Conservation (phyloP, 169 alveolate genomes). For the Eimeria necatrix region DNA sequence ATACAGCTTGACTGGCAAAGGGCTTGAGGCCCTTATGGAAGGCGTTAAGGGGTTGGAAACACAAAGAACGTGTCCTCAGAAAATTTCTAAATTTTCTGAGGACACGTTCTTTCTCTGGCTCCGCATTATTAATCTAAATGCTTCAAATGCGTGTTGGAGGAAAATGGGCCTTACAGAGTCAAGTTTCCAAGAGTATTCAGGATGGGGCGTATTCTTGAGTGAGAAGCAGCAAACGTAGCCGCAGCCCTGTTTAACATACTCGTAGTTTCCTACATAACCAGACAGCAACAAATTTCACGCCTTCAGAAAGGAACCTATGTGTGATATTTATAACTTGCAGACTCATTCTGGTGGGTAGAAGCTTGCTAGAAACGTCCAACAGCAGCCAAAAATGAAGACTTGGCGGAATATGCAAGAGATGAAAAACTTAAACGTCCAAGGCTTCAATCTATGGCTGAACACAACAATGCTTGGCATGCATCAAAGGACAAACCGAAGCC, state of each 20-base stretch:
- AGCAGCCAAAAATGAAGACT: background rate
- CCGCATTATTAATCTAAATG: too few relatives aligned
- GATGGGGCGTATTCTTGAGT: conserved; percentile 95
- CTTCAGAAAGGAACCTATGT: background rate
- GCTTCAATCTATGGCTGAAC: too few relatives aligned
- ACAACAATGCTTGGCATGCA: background rate
- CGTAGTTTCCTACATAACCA: conserved; percentile 88
- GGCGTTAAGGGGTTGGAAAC: too few relatives aligned
- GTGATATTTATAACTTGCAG: background rate
- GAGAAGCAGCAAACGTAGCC: conserved; percentile 96
- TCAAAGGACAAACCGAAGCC: conserved; percentile 89
- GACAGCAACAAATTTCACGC: background rate
- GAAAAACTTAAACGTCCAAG: background rate
- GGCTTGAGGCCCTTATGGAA: too few relatives aligned
- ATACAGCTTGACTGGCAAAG: background rate
- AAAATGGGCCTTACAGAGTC: conserved; percentile 86
- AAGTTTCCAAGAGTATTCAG: conserved; percentile 94
- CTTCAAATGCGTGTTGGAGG: too few relatives aligned
- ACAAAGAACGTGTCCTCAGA: too few relatives aligned
- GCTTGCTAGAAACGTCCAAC: background rate
- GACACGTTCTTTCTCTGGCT: too few relatives aligned
- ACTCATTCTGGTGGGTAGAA: background rate
- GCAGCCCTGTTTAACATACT: conserved; percentile 91
- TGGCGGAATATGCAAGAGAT: background rate
- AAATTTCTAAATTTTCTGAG: too few relatives aligned